Evolutionary conservation across 2,329 filamentous ascomycete genomes (phyloP).

Genomic region (Cladosporium austrohemisphaericum): DNA sequence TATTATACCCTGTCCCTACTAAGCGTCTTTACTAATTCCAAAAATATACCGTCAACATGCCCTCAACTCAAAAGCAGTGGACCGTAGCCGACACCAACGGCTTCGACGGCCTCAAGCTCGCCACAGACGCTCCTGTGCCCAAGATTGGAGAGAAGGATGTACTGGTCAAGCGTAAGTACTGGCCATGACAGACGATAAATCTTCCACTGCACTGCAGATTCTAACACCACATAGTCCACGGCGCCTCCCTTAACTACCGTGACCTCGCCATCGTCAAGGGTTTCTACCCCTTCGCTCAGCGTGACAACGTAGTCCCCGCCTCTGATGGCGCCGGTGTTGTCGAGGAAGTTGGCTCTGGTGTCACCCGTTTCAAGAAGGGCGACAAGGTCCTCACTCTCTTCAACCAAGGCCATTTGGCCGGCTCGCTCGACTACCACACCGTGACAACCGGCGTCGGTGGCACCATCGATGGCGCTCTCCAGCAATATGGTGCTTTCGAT

Average conservation of each 20-base stretch:
- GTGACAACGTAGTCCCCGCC: conserved; percentile 41
- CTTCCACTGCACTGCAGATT: too few species aligned
- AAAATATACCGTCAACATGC: conserved; percentile 14
- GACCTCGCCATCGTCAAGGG: conserved; percentile 48
- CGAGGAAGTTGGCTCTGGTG: conserved; percentile 52
- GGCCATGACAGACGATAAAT: too few species aligned
- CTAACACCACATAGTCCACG: conserved; percentile 38
- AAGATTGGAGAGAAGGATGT: conserved; percentile 67
- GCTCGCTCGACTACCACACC: conserved; percentile 39
- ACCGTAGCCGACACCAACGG: conserved; percentile 50
- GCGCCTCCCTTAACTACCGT: conserved; percentile 48
- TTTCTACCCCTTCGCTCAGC: conserved; percentile 43
- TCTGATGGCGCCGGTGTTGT: conserved; percentile 54
- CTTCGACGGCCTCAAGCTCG: conserved; percentile 59
- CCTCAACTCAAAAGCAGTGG: conserved; percentile 55
- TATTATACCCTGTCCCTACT: background rate
- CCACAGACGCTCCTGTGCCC: conserved; percentile 52
- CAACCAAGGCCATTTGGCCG: conserved; percentile 55
- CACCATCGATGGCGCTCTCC: conserved; percentile 62
- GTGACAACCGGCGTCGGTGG: conserved; percentile 62
- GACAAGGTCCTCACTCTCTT: conserved; percentile 63
- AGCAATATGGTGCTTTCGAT: conserved; percentile 63
- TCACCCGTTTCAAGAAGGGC: conserved; percentile 54
- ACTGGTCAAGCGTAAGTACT: conserved; percentile 57
- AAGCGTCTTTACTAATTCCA: background rate